A percentile compares a stretch with the other conserved stretches of the same genome.
These are phyloP conservation scores for Orbilia javanica DNA, from an alignment of 2,329 filamentous ascomycete genomes.

Conservation along the genomic window DNA sequence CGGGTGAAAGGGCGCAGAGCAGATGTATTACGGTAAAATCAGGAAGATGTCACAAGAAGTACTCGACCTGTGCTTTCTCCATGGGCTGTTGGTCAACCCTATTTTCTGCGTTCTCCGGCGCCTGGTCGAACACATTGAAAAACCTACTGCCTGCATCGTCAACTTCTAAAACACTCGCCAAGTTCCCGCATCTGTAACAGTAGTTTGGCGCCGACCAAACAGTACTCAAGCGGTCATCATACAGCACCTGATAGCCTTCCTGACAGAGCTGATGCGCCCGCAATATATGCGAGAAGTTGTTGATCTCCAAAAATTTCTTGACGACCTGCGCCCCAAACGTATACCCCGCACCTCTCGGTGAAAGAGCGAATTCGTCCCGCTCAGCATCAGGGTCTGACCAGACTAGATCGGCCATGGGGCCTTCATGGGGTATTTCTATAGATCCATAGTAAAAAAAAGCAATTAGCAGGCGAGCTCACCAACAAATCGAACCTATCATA, in stretches of 20 bases:
- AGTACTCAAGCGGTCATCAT: constrained; percentile 92
- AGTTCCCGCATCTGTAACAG: constrained; percentile 94
- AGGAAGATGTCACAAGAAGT: constrained; percentile 68
- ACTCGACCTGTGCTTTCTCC: constrained; percentile 80
- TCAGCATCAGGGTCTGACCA: constrained; percentile 99
- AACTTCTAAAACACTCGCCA: constrained; percentile 96
- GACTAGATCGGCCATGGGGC: constrained; percentile 98
- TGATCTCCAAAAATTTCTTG: constrained; percentile 97
- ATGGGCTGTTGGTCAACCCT: constrained; percentile 83
- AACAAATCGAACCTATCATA: constrained; percentile 21
- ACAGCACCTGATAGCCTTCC: constrained; percentile 96
- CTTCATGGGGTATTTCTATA: constrained; percentile 92
- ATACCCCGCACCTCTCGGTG: constrained; percentile 92
- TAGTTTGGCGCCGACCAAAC: constrained; percentile 99
- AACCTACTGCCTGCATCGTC: constrained; percentile 77
- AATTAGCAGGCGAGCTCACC: constrained; percentile 50
- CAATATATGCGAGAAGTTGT: constrained; percentile 96
- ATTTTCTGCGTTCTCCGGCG: constrained; percentile 92
- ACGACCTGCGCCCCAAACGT: constrained; percentile 98
- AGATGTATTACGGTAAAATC: background rate
- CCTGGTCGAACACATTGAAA: constrained; percentile 98
- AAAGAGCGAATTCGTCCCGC: constrained; percentile 94
- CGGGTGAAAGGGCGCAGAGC: background rate
- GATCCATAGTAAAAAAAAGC: constrained; percentile 9
- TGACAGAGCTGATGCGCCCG: constrained; percentile 98